Evolutionary conservation across 129 eudicot genomes (phyloP), one percentile per base, ranked within the genome.

Genomic region (Chrysanthemum lavandulifolium): DNA sequence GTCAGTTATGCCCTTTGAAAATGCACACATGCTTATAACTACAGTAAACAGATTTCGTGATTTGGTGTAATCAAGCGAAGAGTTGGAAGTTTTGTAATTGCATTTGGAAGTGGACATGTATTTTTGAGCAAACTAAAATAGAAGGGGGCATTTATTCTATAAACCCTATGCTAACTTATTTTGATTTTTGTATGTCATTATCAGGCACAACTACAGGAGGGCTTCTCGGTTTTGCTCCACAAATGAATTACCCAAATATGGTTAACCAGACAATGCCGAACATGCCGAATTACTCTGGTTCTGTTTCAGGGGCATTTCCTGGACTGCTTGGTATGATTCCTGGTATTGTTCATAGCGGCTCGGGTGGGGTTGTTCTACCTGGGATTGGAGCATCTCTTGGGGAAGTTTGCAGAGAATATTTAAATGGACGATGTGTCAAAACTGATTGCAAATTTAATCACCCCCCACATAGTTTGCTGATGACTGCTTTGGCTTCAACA

Each of bases 251-350:
- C 15, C 71, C 71, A 67, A 18, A 49, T 67, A 67, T 48, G 71
- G 71, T 45, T 10, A 67, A 67, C 71, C 71, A 48, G 68, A 95
- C 92, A 55, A 91, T 95, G 99, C 99, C 99, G 29, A 95, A 95
- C 82, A 95, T 95, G 99, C 99, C 99, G 68, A 95, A 95, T 82
- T 95, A 95, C 84, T 85, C 97, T 6, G 99, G 91, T 73, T 95
- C 99, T 73, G 97, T 95, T 45, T 91, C 97, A 13, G 99, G 99
- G 51, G 92, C 99, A 13, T 87, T 90, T 63, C 97, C 99, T 2
- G 99, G 99, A 25, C 78, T 95, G 74, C 91, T 88, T 52, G 99
- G 99, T 65, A 88, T 90, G 91, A 86, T 95, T 74, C 97, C 97
- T 15, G 99, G 97, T 27, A 85, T 95, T 71, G 82, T 80, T 59